phyloP scores from a whole-genome alignment of 106 monocot species.

The Dendrobium huoshanense region DNA sequence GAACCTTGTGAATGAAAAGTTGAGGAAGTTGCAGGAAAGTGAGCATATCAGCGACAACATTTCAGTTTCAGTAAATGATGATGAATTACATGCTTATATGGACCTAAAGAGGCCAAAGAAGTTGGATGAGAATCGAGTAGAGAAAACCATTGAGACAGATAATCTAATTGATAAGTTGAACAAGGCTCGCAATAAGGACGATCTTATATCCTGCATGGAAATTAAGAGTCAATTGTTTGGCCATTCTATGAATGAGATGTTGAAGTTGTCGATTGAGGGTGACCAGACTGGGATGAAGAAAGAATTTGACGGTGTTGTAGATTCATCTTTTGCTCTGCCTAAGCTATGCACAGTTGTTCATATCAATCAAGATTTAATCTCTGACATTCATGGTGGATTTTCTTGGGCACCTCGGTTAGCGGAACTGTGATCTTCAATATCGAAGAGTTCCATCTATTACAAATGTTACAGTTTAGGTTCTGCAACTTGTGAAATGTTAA shows the following conservation, averaged over 20 bases:
- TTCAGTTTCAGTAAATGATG: constrained; percentile 8
- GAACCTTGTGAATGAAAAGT: constrained; percentile 30
- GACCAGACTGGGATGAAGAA: constrained; percentile 8
- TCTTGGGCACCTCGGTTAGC: constrained; percentile 21
- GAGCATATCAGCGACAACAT: background rate
- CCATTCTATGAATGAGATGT: background rate
- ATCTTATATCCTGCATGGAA: constrained; percentile 38
- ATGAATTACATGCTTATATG: constrained; percentile 19
- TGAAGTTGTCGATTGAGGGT: background rate
- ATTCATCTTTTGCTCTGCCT: constrained; percentile 13
- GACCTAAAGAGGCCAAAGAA: constrained; percentile 21
- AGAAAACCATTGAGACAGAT: constrained; percentile 22
- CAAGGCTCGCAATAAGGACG: constrained; percentile 44
- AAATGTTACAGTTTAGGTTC: too few species aligned
- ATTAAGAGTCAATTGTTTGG: constrained; percentile 30
- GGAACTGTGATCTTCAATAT: constrained; percentile 21
- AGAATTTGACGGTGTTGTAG: background rate
- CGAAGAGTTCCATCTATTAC: too few species aligned
- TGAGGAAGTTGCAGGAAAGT: constrained; percentile 21
- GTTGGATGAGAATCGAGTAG: constrained; percentile 10
- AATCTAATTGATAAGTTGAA: constrained; percentile 44
- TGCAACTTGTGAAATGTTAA: too few species aligned
- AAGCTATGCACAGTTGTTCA: constrained; percentile 19
- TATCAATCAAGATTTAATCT: constrained; percentile 21
- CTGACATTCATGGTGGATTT: constrained; percentile 21